These are phyloP conservation scores for Oryza coarctata DNA, from an alignment of 176 grass and related monocot genomes.

Conservation along the genomic window DNA sequence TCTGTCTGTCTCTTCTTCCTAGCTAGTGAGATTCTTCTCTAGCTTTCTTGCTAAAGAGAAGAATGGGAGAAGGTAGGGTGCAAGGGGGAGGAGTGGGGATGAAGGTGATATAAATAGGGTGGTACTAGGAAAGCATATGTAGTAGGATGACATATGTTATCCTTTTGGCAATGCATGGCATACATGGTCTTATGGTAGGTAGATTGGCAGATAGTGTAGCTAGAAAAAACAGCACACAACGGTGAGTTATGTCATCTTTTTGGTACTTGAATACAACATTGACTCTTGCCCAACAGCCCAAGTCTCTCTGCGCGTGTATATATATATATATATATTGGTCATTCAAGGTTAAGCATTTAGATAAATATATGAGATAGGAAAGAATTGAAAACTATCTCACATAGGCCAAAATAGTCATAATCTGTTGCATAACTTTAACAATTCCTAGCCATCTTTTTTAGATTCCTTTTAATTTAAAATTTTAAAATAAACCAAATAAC, in stretches of 20 bases:
- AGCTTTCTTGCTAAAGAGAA: constrained; percentile 36
- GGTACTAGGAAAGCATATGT: constrained; percentile 46
- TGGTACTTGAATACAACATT: constrained; percentile 74
- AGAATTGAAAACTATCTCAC: not conserved
- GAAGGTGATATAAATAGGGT: constrained; percentile 55
- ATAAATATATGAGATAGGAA: constrained; percentile 17
- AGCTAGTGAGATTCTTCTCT: constrained; percentile 32
- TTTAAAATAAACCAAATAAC: not conserved
- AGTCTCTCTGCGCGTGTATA: not conserved
- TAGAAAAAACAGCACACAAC: constrained; percentile 56
- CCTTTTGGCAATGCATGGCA: constrained; percentile 45
- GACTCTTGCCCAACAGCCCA: constrained; percentile 41
- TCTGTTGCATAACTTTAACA: not conserved
- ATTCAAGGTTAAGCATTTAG: constrained; percentile 22
- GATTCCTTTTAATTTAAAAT: not conserved
- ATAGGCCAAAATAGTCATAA: not conserved
- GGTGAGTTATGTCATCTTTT: constrained; percentile 81
- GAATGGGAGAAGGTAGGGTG: constrained; percentile 28
- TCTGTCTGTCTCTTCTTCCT: constrained; percentile 10
- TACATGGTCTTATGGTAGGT: constrained; percentile 42
- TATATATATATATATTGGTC: not conserved
- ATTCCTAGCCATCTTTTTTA: not conserved
- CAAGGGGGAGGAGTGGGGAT: constrained; percentile 13
- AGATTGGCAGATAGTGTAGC: constrained; percentile 52
- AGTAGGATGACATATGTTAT: constrained; percentile 57